Evolutionary conservation across 108 stramenopile genomes (phyloP).

Genomic region (Asterionellopsis glacialis): DNA sequence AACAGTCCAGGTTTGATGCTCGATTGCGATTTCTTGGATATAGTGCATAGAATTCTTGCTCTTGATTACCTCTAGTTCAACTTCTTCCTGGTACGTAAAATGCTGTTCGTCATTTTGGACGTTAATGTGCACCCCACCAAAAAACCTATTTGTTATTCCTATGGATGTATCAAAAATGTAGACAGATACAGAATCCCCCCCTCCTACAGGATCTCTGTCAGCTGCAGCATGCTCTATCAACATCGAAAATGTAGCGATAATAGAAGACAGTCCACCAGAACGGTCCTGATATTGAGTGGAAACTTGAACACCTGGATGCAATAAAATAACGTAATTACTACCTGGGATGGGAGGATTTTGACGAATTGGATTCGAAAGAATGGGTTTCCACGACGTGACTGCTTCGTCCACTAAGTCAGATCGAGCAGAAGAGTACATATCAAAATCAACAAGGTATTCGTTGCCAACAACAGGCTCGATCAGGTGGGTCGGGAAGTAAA

Average conservation of each 20-base stretch:
- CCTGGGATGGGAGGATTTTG: slow-evolving; percentile 13
- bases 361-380: slow-evolving; percentile 16
- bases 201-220: too few species aligned
- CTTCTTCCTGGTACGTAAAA: background rate
- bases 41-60: too few species aligned
- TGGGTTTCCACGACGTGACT: slow-evolving; percentile 10
- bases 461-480: slow-evolving; percentile 45
- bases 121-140: slow-evolving; percentile 17
- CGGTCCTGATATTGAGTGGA: background rate
- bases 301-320: slow-evolving; percentile 17
- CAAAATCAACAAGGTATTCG: slow-evolving; percentile 41
- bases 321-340: slow-evolving; percentile 13
- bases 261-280: background rate
- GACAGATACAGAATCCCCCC: background rate
- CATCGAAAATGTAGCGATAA: slow-evolving; percentile 8
- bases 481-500: slow-evolving; percentile 40
- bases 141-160: slow-evolving; percentile 8
- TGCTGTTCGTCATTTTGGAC: background rate
- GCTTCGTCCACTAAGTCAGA: slow-evolving; percentile 3
- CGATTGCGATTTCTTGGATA: background rate
- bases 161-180: slow-evolving; percentile 25
- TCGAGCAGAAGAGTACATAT: slow-evolving; percentile 6
- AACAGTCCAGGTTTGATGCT: slow-evolving; percentile 32
- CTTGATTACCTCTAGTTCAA: background rate
- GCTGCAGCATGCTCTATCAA: too few species aligned